Base-by-base conservation (phyloP, 208 protist species). In the Angomonas ambiguus region DNA sequence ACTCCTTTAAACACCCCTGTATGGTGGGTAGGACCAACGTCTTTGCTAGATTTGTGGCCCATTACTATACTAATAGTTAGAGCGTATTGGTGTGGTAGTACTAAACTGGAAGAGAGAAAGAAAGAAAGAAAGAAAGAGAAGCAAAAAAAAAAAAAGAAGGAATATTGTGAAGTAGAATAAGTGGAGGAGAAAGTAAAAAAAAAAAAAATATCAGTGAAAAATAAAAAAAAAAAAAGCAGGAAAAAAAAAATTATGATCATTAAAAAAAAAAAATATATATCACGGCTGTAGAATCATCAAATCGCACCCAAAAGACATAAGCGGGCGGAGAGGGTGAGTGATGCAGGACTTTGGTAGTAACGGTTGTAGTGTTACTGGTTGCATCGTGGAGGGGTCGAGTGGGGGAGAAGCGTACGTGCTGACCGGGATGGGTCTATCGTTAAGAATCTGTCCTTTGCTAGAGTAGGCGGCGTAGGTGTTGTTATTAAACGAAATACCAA, bases 401-500 rank as follows among this genome's bases (percentile, higher is more conserved):
- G 72, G 51, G 22, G 65, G 67, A 1, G 55, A 41, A 49, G 74
- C 41, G 56, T 61, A 61, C 55, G 60, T 64, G 41, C 69, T 68
- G 41, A 92, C 78, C 4, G 74, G 59, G 35, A 84, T 57, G 10
- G 82, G 77, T 34, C 68, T 66, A 22, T 87, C 77, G 33, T 82
- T 76, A 27, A 95, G 66, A 32, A 84, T 71, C 3, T 76, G 65
- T 8, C 82, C 85, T 27, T 82, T 80, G 24, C 74, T 74, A 72
- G 92, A 92, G 67, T 85, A 83, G 13, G 82, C 85, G 22, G 69
- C 82, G 74, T 91, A 95, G 24, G 70, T 91, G 73, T 78, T 79
- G 64, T 93, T 85, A 34, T 72, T 79, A 58, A 95, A 91, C 42
- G 75, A 70, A 20, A 90, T 58, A 0, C 84, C 82, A 16, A 93